Base-by-base conservation (phyloP, 2,329 filamentous ascomycete genomes). In the Arachnomyces sp. region DNA sequence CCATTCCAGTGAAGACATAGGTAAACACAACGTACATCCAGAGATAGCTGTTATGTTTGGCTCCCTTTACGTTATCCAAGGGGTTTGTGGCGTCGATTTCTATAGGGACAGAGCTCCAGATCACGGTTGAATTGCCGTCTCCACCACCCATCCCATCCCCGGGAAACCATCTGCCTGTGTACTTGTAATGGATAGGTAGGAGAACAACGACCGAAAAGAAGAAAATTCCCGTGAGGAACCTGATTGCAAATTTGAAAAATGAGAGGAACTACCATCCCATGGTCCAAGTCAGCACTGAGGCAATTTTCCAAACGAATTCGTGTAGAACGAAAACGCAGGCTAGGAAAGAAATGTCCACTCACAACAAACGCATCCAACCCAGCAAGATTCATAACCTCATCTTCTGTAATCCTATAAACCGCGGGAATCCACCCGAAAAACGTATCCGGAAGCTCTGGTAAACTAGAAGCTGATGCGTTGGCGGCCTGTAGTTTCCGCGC, bases 11-110 rank as follows among this genome's bases (percentile, higher is more conserved):
- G 61, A 96, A 98, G 37, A 96, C 73, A 67, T 95, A 98, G 1
- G 88, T 86, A 53, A 98, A 98, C n/a, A 85, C 72, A 11, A 95
- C 77, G 56, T 96, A 95, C 54, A 90, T 85, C 88, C 90, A 95
- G 1, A 95, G 68, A 53, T 89, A 95, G 42, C 71, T 57, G 5
- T 25, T 25, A 25, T 25, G 9, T 9, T 25, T 25, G 21, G 21
- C 21, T 25, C 9, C 9, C 21, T 5, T 25, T 5, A 25, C 21
- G 5, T 25, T 25, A 25, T 25, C 21, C 21, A 25, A 9, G 7
- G 59, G 59, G 28, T 66, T 60, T 1, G 52, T 49, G 7, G 56
- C 54, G 9, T 54, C 43, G 35, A 63, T 56, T 21, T 62, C 59
- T 18, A 48, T 53, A 17, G 50, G 48, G 9, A 59, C 60, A 31